phyloP scores from a whole-genome alignment of 2,329 filamentous ascomycete species.

The Fusarium austroafricanum region DNA sequence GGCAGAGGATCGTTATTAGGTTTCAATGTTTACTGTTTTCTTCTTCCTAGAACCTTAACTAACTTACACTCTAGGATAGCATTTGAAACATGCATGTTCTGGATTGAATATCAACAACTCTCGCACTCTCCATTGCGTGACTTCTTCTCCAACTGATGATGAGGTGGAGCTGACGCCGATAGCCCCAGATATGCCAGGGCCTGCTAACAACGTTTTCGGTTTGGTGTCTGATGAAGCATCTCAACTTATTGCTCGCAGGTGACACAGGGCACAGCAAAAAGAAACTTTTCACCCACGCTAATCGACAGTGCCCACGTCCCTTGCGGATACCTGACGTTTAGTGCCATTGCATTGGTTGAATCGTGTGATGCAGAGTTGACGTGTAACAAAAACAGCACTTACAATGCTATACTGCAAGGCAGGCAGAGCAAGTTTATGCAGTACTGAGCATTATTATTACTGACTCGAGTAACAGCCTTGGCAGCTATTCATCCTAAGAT shows the following conservation, averaged over 20 bases:
- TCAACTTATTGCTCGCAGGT: constrained; percentile 25
- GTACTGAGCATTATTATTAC: constrained; percentile 5
- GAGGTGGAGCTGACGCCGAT: constrained; percentile 19
- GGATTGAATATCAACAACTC: background rate
- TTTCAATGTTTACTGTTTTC: too few species aligned
- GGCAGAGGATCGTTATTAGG: background rate
- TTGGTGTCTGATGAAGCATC: constrained; percentile 32
- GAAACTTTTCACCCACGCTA: constrained; percentile 34
- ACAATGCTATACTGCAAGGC: background rate
- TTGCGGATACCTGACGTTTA: constrained; percentile 29
- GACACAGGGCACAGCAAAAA: constrained; percentile 29
- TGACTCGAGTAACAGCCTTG: background rate
- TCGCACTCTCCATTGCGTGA: background rate
- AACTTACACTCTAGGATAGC: background rate
- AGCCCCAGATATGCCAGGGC: constrained; percentile 20
- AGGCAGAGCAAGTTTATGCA: background rate
- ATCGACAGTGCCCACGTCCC: constrained; percentile 34
- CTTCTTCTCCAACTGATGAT: background rate
- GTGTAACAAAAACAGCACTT: constrained; percentile 17
- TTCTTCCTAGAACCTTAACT: background rate
- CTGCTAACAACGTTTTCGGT: constrained; percentile 34
- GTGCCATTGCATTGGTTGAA: constrained; percentile 19
- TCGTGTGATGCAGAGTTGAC: constrained; percentile 31
- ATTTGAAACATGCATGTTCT: background rate
- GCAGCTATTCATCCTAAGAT: background rate